A percentile compares a stretch with the other conserved stretches of the same genome.
Evolutionary conservation across 2,329 filamentous ascomycete genomes (phyloP).

Genomic region (Phyllosticta citrichinensis): DNA sequence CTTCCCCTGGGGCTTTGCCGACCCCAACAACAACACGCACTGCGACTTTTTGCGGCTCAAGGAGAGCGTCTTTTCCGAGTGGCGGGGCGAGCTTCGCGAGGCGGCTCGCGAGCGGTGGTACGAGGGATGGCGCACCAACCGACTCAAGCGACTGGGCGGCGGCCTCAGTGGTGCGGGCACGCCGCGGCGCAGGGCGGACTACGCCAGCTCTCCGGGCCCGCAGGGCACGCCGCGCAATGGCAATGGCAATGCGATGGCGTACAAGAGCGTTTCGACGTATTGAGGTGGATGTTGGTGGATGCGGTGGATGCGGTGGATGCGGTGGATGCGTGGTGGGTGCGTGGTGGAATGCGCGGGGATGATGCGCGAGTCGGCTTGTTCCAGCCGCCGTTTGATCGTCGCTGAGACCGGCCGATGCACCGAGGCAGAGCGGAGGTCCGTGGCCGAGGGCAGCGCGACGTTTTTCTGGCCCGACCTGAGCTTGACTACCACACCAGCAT

Average conservation of each 20-base stretch:
- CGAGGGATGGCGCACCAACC: constrained; percentile 75
- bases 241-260: neutral
- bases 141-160: constrained; percentile 24
- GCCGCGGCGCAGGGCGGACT: constrained; percentile 4
- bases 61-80: constrained; percentile 86
- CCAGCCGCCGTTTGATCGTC: too few species aligned
- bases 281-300: neutral
- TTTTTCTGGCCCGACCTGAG: too few species aligned
- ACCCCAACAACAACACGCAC: constrained; percentile 82
- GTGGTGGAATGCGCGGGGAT: too few species aligned
- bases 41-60: constrained; percentile 90
- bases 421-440: too few species aligned
- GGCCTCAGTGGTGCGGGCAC: neutral
- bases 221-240: neutral
- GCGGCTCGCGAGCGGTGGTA: constrained; percentile 90
- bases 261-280: constrained; percentile 1
- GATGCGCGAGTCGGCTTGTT: neutral
- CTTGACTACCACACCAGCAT: too few species aligned
- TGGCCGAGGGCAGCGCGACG: too few species aligned
- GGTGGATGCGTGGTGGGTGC: too few species aligned
- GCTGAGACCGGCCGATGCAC: too few species aligned
- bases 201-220: neutral
- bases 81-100: constrained; percentile 83
- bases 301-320: neutral
- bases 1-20: constrained; percentile 95